Evolutionary conservation across 78 protist genomes (phyloP).

Genomic region (Guillardia theta): DNA sequence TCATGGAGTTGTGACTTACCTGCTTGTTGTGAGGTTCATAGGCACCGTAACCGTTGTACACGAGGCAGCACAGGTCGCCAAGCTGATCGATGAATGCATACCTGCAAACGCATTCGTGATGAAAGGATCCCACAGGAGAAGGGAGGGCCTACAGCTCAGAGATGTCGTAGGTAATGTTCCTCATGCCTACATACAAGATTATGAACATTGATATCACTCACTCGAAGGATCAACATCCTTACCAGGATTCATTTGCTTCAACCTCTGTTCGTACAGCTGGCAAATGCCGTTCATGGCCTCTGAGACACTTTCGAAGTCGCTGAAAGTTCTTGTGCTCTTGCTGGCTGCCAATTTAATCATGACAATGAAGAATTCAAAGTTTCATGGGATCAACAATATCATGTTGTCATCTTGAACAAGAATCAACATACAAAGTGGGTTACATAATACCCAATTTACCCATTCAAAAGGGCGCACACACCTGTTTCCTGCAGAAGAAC

Average conservation of each 20-base stretch:
- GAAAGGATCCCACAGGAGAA: neutral
- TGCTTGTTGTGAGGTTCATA: slow-evolving; percentile 28
- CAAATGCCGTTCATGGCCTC: slow-evolving; percentile 37
- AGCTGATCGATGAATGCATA: slow-evolving; percentile 9
- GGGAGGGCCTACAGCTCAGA: neutral
- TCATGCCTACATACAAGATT: neutral
- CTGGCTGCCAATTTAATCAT: slow-evolving; percentile 34
- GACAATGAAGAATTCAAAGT: no score
- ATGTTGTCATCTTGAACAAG: neutral
- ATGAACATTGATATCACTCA: no score
- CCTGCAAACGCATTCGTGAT: neutral
- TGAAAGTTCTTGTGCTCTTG: slow-evolving; percentile 38
- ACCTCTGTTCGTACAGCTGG: slow-evolving; percentile 27
- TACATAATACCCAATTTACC: neutral
- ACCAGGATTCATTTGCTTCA: slow-evolving; percentile 35
- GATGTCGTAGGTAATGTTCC: slow-evolving; percentile 15
- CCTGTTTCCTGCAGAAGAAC: slow-evolving; percentile 35
- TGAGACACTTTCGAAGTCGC: slow-evolving; percentile 20
- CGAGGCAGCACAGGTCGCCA: slow-evolving; percentile 24
- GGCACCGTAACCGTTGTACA: slow-evolving; percentile 1
- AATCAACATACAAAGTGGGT: neutral
- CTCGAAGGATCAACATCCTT: neutral
- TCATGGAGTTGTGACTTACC: no score
- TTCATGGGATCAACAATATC: neutral
- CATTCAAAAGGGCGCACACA: neutral